Evolutionary conservation across 176 grass and related monocot genomes (phyloP), one percentile per base, ranked within the genome.

Genomic region (Oryza nivara): DNA sequence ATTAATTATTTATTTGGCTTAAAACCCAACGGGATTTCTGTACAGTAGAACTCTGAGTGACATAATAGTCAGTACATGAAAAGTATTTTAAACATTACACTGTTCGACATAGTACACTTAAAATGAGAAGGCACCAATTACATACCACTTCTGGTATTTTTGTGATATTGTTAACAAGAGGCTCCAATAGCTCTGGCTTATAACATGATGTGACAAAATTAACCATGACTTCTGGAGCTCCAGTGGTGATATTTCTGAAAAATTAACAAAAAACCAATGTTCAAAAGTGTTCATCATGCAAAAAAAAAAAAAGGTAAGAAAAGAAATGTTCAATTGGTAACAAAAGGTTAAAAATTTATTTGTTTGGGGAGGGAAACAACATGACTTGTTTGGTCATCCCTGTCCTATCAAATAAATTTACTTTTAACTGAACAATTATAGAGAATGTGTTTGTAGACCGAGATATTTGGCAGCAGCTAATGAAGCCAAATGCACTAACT

Each of bases 151-250:
- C 93, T 89, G 89, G 84, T 92, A 96, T 85, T 80, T 70, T 32
- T 68, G 90, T 89, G 68, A 96, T 96, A 68, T 79, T 91, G 15
- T 86, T 67, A 54, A 96, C 75, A 72, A 99, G 93, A 88, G 88
- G 91, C 68, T 76, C 81, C 72, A 99, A 71, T 65, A 99, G 78
- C 47, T 94, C 82, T 43, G 91, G 91, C 86, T 88, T 84, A 87
- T 96, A 99, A 82, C 73, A 82, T 58, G 96, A 94, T 52, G 96
- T 99, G 81, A 99, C 90, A 77, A 99, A 96, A 84, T 99, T 99
- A 77, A 99, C 91, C 96, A 99, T 99, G 15, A 99, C 69, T 92
- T 99, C 96, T 67, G 91, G 88, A 84, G 78, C 71, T 79, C 93
- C 86, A 92, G 87, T 92, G 61, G 26, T 86, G 80, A 82, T n/a